Conservation (phyloP, 75 land plant genomes). For the Pinus albicaulis region DNA sequence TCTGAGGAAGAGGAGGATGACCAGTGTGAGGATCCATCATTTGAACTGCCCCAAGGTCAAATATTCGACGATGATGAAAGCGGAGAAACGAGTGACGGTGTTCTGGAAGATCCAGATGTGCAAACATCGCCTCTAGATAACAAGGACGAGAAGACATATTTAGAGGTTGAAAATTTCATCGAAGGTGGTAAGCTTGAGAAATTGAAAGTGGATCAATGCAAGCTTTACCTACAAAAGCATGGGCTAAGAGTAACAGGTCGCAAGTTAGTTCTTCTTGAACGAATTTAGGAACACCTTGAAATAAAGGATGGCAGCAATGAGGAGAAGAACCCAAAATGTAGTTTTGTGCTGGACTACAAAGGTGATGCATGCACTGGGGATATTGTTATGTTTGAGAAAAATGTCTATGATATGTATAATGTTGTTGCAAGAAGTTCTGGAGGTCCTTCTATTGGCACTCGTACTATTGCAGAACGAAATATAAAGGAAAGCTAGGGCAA, state of each 20-base stretch:
- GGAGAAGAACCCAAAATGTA: constrained; percentile 55
- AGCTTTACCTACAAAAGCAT: constrained; percentile 62
- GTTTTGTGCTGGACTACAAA: constrained; percentile 68
- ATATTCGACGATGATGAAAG: neutral
- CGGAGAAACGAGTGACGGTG: constrained; percentile 6
- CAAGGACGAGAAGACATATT: constrained; percentile 30
- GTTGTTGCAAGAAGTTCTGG: constrained; percentile 49
- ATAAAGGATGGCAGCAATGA: constrained; percentile 59
- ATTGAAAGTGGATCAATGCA: constrained; percentile 76
- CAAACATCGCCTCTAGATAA: constrained; percentile 18
- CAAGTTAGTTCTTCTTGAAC: constrained; percentile 58
- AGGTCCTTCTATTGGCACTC: constrained; percentile 68
- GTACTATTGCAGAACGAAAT: constrained; percentile 71
- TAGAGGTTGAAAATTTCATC: constrained; percentile 24
- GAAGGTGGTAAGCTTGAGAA: constrained; percentile 57
- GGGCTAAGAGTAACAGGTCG: constrained; percentile 70
- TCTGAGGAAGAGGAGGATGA: neutral
- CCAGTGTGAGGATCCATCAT: neutral
- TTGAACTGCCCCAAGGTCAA: neutral
- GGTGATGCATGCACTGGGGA: constrained; percentile 91
- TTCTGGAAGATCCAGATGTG: constrained; percentile 8
- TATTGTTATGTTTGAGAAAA: constrained; percentile 82
- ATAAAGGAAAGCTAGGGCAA: constrained; percentile 93
- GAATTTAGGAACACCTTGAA: constrained; percentile 67
- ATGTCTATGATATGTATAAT: constrained; percentile 70